Percentiles rank a stretch among this genome's conserved stretches.
These are phyloP conservation scores for Dictyostelium firmibasis DNA, from an alignment of 78 protist genomes.

Conservation along the genomic window DNA sequence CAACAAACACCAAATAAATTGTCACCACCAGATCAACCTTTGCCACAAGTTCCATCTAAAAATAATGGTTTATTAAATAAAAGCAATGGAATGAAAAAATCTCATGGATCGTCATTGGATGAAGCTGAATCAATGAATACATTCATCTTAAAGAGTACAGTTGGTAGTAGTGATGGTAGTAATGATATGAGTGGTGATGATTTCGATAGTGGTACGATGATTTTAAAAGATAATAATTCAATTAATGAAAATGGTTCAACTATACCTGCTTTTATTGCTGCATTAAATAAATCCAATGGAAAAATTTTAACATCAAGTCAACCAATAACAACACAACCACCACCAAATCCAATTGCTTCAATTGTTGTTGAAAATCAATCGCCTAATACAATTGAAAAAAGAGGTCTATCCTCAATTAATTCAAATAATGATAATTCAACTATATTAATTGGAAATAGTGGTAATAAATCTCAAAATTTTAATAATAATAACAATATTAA, in stretches of 20 bases:
- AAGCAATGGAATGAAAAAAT: neutral
- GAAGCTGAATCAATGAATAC: conserved; percentile 25
- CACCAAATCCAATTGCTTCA: neutral
- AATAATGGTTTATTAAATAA: neutral
- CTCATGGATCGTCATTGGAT: neutral
- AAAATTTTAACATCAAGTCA: neutral
- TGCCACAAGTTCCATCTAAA: neutral
- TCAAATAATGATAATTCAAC: neutral
- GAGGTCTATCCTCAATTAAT: neutral
- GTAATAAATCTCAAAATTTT: conserved; percentile 2
- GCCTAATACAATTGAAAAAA: neutral
- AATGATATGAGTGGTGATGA: neutral
- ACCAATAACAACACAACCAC: neutral
- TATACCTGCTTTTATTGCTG: conserved; percentile 69
- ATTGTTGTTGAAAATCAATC: neutral
- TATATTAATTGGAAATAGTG: neutral
- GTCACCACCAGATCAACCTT: neutral
- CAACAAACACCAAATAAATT: neutral
- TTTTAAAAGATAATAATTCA: conserved; percentile 18
- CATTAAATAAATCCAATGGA: neutral
- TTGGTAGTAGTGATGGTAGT: neutral
- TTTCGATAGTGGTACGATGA: conserved; percentile 28
- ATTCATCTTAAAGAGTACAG: neutral
- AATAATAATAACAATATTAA: neutral
- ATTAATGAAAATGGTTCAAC: neutral